phyloP scores from a whole-genome alignment of 306 rosid genomes.

The Herpetospermum pedunculosum region DNA sequence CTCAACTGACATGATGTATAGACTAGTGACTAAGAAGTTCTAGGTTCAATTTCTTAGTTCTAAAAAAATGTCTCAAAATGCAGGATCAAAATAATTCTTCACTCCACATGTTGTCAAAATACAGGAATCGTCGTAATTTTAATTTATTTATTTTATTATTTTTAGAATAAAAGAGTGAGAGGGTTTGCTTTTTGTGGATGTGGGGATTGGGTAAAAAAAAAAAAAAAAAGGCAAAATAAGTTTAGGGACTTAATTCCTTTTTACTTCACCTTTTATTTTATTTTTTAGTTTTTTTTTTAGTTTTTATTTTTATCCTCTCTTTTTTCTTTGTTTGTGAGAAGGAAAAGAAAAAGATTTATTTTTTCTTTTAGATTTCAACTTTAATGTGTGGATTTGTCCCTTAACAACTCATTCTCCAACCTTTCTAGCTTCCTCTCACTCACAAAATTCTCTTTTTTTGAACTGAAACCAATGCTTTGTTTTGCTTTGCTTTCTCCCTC shows the following conservation, averaged over 20 bases:
- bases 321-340: neutral
- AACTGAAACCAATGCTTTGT: constrained; percentile 9
- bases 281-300: neutral
- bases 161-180: constrained; percentile 12
- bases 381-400: constrained; percentile 9
- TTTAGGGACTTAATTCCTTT: constrained; percentile 24
- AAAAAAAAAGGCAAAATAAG: neutral
- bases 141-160: too few species aligned
- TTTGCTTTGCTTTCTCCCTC: neutral
- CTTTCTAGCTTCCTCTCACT: constrained; percentile 10
- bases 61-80: too few species aligned
- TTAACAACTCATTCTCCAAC: constrained; percentile 4
- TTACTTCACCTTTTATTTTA: constrained; percentile 14
- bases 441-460: neutral
- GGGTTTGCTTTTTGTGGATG: constrained; percentile 46
- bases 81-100: too few species aligned
- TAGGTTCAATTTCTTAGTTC: too few species aligned
- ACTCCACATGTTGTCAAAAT: too few species aligned
- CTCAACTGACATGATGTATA: too few species aligned
- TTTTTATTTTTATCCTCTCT: neutral
- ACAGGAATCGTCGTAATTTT: too few species aligned
- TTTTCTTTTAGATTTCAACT: neutral
- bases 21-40: too few species aligned
- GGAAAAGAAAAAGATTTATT: neutral
- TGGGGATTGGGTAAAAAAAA: constrained; percentile 32